A percentile compares a stretch with the other conserved stretches of the same genome.
Conservation (phyloP, 2,329 filamentous ascomycete species). For the Aspergillus quadricinctus region DNA sequence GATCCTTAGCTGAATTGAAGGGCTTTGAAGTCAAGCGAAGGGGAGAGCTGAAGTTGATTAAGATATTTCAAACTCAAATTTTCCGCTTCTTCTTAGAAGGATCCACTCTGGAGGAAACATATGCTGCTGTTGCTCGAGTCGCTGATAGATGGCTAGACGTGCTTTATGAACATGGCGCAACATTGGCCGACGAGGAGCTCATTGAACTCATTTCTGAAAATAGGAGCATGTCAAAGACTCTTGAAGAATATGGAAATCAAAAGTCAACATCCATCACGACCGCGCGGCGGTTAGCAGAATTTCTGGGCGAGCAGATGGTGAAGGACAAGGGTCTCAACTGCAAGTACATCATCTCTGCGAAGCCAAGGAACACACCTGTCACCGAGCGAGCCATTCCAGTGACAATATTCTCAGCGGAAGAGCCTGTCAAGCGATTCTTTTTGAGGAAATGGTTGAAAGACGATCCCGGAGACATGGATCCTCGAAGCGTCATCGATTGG, state of each 20-base stretch:
- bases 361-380: constrained; percentile 81
- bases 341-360: constrained; percentile 96
- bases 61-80: constrained; percentile 98
- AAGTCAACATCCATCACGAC: constrained; percentile 99
- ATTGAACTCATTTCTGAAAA: constrained; percentile 99
- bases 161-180: constrained; percentile 79
- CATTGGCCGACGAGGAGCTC: constrained; percentile 89
- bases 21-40: constrained; percentile 96
- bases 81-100: constrained; percentile 99
- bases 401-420: constrained; percentile 93
- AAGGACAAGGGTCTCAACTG: constrained; percentile 99
- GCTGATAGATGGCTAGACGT: constrained; percentile 97
- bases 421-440: constrained; percentile 80
- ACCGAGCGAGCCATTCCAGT: constrained; percentile 93
- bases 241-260: constrained; percentile 91
- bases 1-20: constrained; percentile 89
- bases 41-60: constrained; percentile 98
- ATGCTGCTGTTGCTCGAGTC: constrained; percentile 85
- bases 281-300: constrained; percentile 88
- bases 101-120: constrained; percentile 79
- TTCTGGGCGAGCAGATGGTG: constrained; percentile 96
- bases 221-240: constrained; percentile 92
- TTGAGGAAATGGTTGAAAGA: constrained; percentile 94
- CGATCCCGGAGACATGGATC: constrained; percentile 86
- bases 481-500: constrained; percentile 88